phyloP scores from a whole-genome alignment of 1,284 basidiomycete genomes.

The Fereydounia khargensis region DNA sequence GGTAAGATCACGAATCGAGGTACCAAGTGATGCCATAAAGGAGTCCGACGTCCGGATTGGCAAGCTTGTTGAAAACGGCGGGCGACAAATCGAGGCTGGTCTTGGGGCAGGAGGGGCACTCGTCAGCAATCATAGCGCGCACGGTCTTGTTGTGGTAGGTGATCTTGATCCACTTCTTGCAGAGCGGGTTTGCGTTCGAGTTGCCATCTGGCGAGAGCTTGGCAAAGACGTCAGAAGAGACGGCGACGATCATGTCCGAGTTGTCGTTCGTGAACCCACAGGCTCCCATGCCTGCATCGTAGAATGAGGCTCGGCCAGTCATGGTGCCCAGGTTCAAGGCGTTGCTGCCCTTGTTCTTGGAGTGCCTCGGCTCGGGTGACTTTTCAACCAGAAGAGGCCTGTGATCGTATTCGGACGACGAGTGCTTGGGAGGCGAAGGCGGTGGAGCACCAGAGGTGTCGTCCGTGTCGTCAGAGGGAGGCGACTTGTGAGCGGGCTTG shows the following conservation, averaged over 20 bases:
- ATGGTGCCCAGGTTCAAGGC: not conserved
- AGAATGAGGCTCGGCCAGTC: conserved; percentile 25
- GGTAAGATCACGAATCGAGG: no score
- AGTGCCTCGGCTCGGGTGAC: no score
- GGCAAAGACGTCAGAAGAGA: conserved; percentile 36
- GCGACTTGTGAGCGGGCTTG: not conserved
- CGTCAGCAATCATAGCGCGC: conserved; percentile 67
- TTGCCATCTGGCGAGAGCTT: conserved; percentile 24
- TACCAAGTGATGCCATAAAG: conserved; percentile 40
- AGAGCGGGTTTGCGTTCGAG: conserved; percentile 53
- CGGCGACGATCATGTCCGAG: conserved; percentile 25
- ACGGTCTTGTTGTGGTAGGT: conserved; percentile 61
- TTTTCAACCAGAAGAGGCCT: no score
- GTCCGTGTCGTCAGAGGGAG: not conserved
- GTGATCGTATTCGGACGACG: not conserved
- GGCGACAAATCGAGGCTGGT: conserved; percentile 73
- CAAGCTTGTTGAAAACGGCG: conserved; percentile 65
- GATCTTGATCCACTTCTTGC: conserved; percentile 69
- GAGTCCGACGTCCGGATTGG: conserved; percentile 22
- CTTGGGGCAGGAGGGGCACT: conserved; percentile 70
- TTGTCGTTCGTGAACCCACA: conserved; percentile 22
- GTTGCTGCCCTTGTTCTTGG: not conserved
- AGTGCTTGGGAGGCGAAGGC: not conserved
- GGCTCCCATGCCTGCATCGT: conserved; percentile 23
- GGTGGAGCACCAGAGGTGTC: not conserved